Conservation (phyloP, 2,329 filamentous ascomycete species). For the Shiraia sp. region DNA sequence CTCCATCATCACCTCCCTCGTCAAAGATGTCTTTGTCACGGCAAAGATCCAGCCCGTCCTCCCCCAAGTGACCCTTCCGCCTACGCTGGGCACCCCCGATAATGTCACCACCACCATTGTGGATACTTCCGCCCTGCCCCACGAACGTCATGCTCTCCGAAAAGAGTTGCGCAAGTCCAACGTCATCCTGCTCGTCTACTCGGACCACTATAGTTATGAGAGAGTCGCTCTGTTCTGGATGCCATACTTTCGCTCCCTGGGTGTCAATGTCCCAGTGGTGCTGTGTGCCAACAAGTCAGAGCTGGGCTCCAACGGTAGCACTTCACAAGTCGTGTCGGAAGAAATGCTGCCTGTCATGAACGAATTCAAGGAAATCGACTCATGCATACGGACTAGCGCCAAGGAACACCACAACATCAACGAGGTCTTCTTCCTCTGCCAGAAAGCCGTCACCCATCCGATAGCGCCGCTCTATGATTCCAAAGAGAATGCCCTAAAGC, state of each 20-base stretch:
- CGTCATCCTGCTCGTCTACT: conserved; percentile 94
- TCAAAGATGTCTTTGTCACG: conserved; percentile 95
- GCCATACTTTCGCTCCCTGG: conserved; percentile 94
- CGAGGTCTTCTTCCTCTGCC: conserved; percentile 93
- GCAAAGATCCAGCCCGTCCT: conserved; percentile 94
- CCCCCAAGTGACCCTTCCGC: conserved; percentile 92
- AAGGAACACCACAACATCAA: conserved; percentile 92
- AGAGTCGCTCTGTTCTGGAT: conserved; percentile 97
- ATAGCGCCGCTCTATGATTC: conserved; percentile 96
- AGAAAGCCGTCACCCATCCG: conserved; percentile 96
- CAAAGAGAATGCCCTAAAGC: conserved; percentile 85
- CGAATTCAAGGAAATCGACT: conserved; percentile 98
- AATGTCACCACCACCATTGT: conserved; percentile 98
- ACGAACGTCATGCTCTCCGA: conserved; percentile 85
- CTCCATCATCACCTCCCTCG: conserved; percentile 82
- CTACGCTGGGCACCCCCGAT: conserved; percentile 88
- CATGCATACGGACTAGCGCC: conserved; percentile 92
- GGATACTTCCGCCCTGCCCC: conserved; percentile 92
- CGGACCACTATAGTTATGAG: conserved; percentile 99
- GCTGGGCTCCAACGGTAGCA: conserved; percentile 71
- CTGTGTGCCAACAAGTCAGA: conserved; percentile 98
- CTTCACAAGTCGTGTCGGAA: conserved; percentile 86
- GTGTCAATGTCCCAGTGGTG: conserved; percentile 98
- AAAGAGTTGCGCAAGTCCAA: conserved; percentile 97
- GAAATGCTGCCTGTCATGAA: conserved; percentile 99